phyloP scores from a whole-genome alignment of 202 grass and related monocot genomes.

The Zoysia matrella region DNA sequence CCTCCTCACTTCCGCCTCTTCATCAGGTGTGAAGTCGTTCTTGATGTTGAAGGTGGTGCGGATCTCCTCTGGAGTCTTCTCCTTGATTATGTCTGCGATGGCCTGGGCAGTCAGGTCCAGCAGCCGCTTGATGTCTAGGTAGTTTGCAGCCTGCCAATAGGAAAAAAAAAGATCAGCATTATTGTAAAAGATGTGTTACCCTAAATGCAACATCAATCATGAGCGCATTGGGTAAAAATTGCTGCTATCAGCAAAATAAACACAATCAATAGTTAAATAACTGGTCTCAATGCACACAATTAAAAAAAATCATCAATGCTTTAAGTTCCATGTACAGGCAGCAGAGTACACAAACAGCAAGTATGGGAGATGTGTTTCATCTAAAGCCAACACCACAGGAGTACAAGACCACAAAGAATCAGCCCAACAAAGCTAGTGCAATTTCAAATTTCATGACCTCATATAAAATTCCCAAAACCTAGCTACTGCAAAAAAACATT shows the following conservation, averaged over 20 bases:
- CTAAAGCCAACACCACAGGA: background rate
- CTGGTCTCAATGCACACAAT: background rate
- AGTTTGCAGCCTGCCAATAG: conserved; percentile 47
- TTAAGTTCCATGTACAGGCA: background rate
- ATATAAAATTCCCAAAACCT: background rate
- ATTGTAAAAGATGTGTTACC: background rate
- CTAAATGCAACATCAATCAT: background rate
- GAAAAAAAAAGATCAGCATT: background rate
- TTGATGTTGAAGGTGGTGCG: conserved; percentile 72
- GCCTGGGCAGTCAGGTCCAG: conserved; percentile 53
- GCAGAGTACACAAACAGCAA: background rate
- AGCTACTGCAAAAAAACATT: background rate
- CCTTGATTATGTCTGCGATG: conserved; percentile 66
- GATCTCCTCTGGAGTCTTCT: conserved; percentile 70
- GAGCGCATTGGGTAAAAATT: background rate
- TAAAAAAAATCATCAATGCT: background rate
- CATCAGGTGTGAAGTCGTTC: conserved; percentile 61
- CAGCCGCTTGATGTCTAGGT: conserved; percentile 52
- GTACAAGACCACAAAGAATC: background rate
- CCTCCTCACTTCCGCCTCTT: conserved; percentile 66
- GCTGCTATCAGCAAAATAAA: background rate
- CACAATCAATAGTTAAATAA: background rate
- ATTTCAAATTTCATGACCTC: background rate
- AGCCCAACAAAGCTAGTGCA: background rate
- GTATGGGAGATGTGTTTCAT: background rate